Percentiles rank a stretch among this genome's conserved stretches.
These are phyloP conservation scores for Calonectria fujianensis DNA, from an alignment of 2,329 filamentous ascomycete species.

Conservation along the genomic window DNA sequence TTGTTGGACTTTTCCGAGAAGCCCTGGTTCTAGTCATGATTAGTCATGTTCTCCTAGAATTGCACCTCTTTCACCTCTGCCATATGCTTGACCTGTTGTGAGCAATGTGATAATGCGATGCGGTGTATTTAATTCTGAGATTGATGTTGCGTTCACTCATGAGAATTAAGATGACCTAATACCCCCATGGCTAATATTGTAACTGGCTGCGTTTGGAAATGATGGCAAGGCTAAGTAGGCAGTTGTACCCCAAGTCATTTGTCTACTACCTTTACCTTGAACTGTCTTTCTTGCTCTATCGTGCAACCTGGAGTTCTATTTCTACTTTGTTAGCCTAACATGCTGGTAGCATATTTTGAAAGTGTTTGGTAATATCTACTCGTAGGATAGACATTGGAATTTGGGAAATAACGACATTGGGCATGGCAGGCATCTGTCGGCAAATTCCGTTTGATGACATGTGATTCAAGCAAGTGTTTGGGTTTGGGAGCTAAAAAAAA, in stretches of 20 bases:
- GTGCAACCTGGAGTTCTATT: no score
- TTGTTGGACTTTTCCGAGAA: conserved; percentile 26
- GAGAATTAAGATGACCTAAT: neutral
- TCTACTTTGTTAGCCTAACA: no score
- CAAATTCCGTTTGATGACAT: neutral
- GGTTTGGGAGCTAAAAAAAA: no score
- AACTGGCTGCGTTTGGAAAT: no score
- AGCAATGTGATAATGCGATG: neutral
- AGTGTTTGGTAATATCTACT: neutral
- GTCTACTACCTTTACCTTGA: no score
- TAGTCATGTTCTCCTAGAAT: conserved; percentile 29
- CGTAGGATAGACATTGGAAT: neutral
- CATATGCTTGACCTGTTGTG: neutral
- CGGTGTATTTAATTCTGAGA: neutral
- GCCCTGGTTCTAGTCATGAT: conserved; percentile 31
- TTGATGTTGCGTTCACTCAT: neutral
- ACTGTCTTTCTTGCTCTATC: no score
- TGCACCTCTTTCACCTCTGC: conserved; percentile 13
- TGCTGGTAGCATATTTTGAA: neutral
- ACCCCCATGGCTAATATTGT: neutral
- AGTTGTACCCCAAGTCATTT: no score
- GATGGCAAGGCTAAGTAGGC: no score
- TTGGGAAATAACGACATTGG: neutral
- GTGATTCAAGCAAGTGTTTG: neutral
- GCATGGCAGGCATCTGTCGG: neutral